Evolutionary conservation across 1,139 yeast genomes (phyloP).

Genomic region (Yamadazyma oceani): DNA sequence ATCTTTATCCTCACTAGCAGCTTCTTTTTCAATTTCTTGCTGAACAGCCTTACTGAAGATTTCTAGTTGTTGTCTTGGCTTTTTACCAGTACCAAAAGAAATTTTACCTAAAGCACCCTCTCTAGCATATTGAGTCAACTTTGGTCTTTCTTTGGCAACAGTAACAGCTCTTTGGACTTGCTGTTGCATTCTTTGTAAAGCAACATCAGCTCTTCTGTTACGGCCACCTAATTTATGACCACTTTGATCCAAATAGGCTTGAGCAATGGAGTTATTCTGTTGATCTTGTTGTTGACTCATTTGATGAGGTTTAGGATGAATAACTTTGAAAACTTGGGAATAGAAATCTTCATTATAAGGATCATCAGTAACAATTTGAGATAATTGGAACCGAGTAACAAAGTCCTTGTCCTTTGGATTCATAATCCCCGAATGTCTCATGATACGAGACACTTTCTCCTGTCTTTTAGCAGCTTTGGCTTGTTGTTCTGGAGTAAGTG

Average conservation of each 20-base stretch:
- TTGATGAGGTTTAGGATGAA: constrained; percentile 60
- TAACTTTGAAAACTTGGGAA: constrained; percentile 88
- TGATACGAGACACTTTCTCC: constrained; percentile 74
- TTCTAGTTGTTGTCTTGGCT: constrained; percentile 86
- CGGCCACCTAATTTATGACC: constrained; percentile 91
- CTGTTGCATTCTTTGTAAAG: constrained; percentile 96
- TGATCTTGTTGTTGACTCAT: constrained; percentile 45
- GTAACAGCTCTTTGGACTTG: constrained; percentile 97
- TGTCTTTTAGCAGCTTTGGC: constrained; percentile 67
- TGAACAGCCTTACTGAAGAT: constrained; percentile 58
- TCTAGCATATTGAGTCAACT: constrained; percentile 65
- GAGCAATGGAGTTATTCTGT: constrained; percentile 72
- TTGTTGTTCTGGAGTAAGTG: constrained; percentile 44
- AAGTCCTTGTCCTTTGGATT: constrained; percentile 95
- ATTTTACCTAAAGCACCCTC: constrained; percentile 94
- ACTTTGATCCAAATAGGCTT: constrained; percentile 91
- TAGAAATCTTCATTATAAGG: constrained; percentile 97
- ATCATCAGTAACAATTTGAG: constrained; percentile 95
- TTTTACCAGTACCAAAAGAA: constrained; percentile 76
- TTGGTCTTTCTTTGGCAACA: constrained; percentile 88
- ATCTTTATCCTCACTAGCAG: constrained; percentile 23
- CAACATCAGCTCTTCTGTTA: constrained; percentile 87
- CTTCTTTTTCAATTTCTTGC: constrained; percentile 43
- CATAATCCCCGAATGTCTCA: constrained; percentile 90
- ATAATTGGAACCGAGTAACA: constrained; percentile 88